Percentiles rank a stretch among this genome's conserved stretches.
phyloP scores from a whole-genome alignment of 1,284 basidiomycete species.

The Rhizoctonia solani region DNA sequence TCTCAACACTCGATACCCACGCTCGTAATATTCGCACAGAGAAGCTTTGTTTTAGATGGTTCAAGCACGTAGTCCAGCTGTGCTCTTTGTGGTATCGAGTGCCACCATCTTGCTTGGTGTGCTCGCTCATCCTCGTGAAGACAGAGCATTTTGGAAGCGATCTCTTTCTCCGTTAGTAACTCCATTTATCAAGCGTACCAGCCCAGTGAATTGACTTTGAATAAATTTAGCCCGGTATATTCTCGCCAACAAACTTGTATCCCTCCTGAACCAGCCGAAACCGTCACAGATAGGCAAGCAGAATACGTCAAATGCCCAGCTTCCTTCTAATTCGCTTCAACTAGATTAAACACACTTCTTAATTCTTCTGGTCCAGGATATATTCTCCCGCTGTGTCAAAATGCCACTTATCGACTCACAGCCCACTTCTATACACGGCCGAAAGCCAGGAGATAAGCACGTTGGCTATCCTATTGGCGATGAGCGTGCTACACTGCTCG shows the following conservation, averaged over 20 bases:
- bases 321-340: background rate
- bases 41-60: slow-evolving; percentile 2
- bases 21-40: background rate
- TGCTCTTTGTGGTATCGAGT: slow-evolving; percentile 4
- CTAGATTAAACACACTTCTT: slow-evolving; percentile 19
- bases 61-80: slow-evolving; percentile 2
- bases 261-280: slow-evolving; percentile 35
- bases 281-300: slow-evolving; percentile 35
- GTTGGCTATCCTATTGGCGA: slow-evolving; percentile 50
- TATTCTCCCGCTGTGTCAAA: slow-evolving; percentile 50
- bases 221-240: background rate
- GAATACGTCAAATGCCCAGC: background rate
- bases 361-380: slow-evolving; percentile 45
- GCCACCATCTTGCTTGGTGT: background rate
- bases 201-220: background rate
- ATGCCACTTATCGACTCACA: slow-evolving; percentile 46
- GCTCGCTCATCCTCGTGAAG: slow-evolving; percentile 15
- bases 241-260: slow-evolving; percentile 31
- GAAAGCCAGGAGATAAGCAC: slow-evolving; percentile 53
- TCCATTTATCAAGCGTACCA: background rate
- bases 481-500: slow-evolving; percentile 47
- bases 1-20: background rate
- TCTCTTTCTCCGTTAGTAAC: slow-evolving; percentile 15
- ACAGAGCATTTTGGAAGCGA: slow-evolving; percentile 7
- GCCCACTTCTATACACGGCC: slow-evolving; percentile 51